Evolutionary conservation across 352 stramenopile genomes (phyloP).

Genomic region (Phytophthora vignae): DNA sequence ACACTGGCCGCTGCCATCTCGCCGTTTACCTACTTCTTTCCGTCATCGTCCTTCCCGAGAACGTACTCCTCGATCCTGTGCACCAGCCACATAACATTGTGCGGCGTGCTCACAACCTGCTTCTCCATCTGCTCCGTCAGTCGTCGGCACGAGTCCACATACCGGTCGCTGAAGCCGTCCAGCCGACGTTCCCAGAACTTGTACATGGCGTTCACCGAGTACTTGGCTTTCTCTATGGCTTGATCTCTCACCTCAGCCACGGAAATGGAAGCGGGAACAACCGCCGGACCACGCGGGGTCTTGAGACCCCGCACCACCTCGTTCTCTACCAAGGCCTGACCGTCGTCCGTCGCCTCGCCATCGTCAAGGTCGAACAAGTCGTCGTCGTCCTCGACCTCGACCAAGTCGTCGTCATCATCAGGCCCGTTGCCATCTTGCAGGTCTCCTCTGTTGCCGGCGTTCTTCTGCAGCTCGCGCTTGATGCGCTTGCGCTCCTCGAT

Average conservation of each 20-base stretch:
- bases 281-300: conserved; percentile 46
- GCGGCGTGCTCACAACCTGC: conserved; percentile 50
- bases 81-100: conserved; percentile 61
- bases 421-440: conserved; percentile 47
- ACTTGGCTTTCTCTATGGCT: conserved; percentile 60
- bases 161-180: conserved; percentile 70
- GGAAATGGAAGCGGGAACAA: conserved; percentile 61
- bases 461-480: conserved; percentile 55
- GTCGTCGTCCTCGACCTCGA: conserved; percentile 44
- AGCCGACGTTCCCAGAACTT: conserved; percentile 76
- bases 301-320: conserved; percentile 54
- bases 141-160: conserved; percentile 70
- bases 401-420: conserved; percentile 39
- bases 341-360: conserved; percentile 42
- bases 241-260: conserved; percentile 39
- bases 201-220: conserved; percentile 66
- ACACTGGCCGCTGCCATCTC: background rate
- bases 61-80: conserved; percentile 52
- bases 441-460: conserved; percentile 36
- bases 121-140: conserved; percentile 77
- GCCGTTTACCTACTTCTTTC: conserved; percentile 15
- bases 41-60: conserved; percentile 37
- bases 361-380: conserved; percentile 52
- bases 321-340: conserved; percentile 54
- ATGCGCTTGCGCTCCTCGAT: conserved; percentile 77